Base-by-base conservation (phyloP, 306 rosid genomes). In the Amphicarpaea edgeworthii region DNA sequence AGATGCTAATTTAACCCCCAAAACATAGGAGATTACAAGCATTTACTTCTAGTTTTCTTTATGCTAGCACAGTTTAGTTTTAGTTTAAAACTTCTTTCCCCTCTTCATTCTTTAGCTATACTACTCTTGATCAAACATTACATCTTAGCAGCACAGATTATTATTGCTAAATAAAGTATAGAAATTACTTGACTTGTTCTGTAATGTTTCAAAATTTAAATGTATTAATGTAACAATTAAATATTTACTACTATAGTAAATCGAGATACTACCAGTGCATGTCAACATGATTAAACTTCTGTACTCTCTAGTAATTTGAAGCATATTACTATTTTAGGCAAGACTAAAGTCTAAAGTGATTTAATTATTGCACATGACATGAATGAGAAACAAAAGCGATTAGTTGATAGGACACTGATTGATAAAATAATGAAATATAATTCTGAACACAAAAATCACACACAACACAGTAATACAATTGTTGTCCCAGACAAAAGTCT, bases 61-160 rank as follows among this genome's bases (percentile, higher is more conserved):
- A 20, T 37, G 50, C 4, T 19, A 9, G 3, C 49, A 49, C 24
- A 63, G 71, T 23, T 63, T 15, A 47, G 1, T 34, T 55, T 55
- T 60, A 5, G 49, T 79, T 49, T 3, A 54, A 63, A 6, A 28
- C 37, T n/a, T 41, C 69, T 20, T 63, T 70, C 2, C n/a, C 60
- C 32, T 62, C 30, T 23, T 45, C 14, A 16, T 79, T 49, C 32
- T 50, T 24, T 49, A 61, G 21, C 16, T 70, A 78, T 58, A 51
- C 28, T 60, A 10, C n/a, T 49, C 23, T 24, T 24, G 21, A 21
- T 38, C 46, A 46, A 32, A 34, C 23, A 78, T 42, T 19, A 40
- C 59, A 66, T 46, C 70, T 47, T 41, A 60, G 47, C 54, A 60
- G 46, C 32, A 41, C 15, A 10, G 20, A 46, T 17, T 67, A 15